phyloP scores from a whole-genome alignment of 108 stramenopile genomes.

The Fistulifera pelliculosa region DNA sequence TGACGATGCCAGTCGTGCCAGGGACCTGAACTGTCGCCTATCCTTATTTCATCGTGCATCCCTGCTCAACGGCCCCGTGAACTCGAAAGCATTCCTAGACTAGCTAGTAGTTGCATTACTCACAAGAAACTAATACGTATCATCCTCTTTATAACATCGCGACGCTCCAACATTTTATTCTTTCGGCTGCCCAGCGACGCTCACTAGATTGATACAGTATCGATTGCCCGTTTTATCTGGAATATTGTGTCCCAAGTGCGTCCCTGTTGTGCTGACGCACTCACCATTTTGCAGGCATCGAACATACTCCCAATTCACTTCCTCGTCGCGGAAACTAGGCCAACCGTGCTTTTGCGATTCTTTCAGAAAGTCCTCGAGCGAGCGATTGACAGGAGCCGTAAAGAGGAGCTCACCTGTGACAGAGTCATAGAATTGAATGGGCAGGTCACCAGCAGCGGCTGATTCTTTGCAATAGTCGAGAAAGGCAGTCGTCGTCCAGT shows the following conservation, averaged over 20 bases:
- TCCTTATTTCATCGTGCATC: too few species aligned
- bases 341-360: slow-evolving; percentile 65
- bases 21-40: too few species aligned
- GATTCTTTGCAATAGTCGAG: slow-evolving; percentile 28
- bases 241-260: slow-evolving; percentile 75
- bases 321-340: slow-evolving; percentile 64
- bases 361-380: slow-evolving; percentile 59
- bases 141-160: too few species aligned
- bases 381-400: slow-evolving; percentile 61
- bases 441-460: slow-evolving; percentile 9
- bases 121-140: too few species aligned
- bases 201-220: slow-evolving; percentile 84
- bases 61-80: too few species aligned
- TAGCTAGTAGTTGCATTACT: too few species aligned
- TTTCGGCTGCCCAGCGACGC: slow-evolving; percentile 69
- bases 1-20: too few species aligned
- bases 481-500: slow-evolving; percentile 58
- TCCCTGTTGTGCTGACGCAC: slow-evolving; percentile 77
- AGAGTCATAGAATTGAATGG: slow-evolving; percentile 74
- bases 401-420: slow-evolving; percentile 71
- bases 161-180: neutral
- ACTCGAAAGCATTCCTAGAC: too few species aligned
- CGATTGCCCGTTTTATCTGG: slow-evolving; percentile 53
- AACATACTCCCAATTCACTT: slow-evolving; percentile 84
- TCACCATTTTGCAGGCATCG: slow-evolving; percentile 77